Percentiles rank a stretch among this genome's conserved stretches.
Evolutionary conservation across 2,329 filamentous ascomycete species (phyloP).

Genomic region (Ceratocystiopsis sp.): DNA sequence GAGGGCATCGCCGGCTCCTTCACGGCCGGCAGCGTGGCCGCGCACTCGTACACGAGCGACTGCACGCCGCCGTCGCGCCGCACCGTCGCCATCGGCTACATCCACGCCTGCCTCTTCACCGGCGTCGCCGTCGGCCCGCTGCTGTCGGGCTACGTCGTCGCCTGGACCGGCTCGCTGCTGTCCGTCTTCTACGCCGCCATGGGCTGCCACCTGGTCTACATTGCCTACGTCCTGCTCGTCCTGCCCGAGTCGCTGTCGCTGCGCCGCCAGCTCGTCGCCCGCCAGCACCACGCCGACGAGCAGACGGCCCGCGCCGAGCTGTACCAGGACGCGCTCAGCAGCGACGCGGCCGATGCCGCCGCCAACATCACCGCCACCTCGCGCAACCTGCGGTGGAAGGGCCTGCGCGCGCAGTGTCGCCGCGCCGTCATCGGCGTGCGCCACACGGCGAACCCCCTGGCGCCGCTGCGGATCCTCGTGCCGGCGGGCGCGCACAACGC

Average conservation of each 20-base stretch:
- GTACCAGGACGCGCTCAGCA: constrained; percentile 7
- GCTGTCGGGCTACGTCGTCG: constrained; percentile 62
- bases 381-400: not conserved
- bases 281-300: constrained; percentile 44
- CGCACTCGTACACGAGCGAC: constrained; percentile 77
- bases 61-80: constrained; percentile 67
- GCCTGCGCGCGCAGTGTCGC: constrained; percentile 8
- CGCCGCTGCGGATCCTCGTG: constrained; percentile 60
- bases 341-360: not conserved
- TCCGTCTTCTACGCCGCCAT: constrained; percentile 75
- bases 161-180: constrained; percentile 55
- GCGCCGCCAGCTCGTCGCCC: constrained; percentile 51
- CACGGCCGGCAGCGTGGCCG: constrained; percentile 58
- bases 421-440: constrained; percentile 19
- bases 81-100: constrained; percentile 71
- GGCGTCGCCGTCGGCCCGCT: constrained; percentile 82
- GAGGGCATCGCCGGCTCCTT: constrained; percentile 85
- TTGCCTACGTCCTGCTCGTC: constrained; percentile 50
- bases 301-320: constrained; percentile 19
- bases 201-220: constrained; percentile 55
- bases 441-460: constrained; percentile 46
- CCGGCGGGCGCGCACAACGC: constrained; percentile 49
- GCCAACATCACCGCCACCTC: no score
- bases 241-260: constrained; percentile 75
- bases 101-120: constrained; percentile 75